Conservation (phyloP, 805 yeast species). For the Wickerhamiella nectarea region DNA sequence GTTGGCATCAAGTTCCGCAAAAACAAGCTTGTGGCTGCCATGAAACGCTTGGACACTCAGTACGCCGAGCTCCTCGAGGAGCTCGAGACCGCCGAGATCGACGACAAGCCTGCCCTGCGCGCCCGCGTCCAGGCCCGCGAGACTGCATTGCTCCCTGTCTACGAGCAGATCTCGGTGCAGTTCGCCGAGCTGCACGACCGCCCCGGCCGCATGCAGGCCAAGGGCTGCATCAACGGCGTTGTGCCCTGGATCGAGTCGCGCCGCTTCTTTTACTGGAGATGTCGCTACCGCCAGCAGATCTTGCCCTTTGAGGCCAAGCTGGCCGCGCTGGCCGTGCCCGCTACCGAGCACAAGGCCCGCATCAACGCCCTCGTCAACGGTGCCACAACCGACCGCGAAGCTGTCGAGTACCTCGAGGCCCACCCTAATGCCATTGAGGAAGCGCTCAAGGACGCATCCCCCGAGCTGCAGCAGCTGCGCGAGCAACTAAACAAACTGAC, state of each 20-base stretch:
- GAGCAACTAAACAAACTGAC: constrained; percentile 24
- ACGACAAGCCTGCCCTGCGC: constrained; percentile 51
- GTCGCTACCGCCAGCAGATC: constrained; percentile 88
- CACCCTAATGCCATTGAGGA: constrained; percentile 38
- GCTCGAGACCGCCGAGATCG: constrained; percentile 39
- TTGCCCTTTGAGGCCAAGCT: constrained; percentile 46
- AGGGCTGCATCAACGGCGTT: constrained; percentile 78
- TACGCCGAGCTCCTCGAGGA: constrained; percentile 51
- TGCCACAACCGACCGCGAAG: constrained; percentile 53
- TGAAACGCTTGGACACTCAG: constrained; percentile 72
- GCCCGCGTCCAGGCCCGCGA: constrained; percentile 68
- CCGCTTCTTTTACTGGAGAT: constrained; percentile 97
- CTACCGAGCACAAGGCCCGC: constrained; percentile 10
- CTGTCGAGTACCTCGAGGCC: constrained; percentile 75
- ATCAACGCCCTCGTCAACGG: constrained; percentile 27
- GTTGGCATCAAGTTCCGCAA: constrained; percentile 96
- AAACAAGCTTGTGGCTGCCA: constrained; percentile 78
- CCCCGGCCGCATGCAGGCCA: constrained; percentile 93
- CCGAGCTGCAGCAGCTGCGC: constrained; percentile 18
- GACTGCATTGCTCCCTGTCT: constrained; percentile 65
- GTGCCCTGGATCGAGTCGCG: constrained; percentile 78
- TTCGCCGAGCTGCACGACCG: constrained; percentile 97
- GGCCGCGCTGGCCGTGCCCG: constrained; percentile 1
- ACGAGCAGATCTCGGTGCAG: constrained; percentile 84
- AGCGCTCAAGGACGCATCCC: constrained; percentile 11